Evolutionary conservation across 192 early-diverging fungal species (phyloP).

Genomic region (Coemansia aciculifera): DNA sequence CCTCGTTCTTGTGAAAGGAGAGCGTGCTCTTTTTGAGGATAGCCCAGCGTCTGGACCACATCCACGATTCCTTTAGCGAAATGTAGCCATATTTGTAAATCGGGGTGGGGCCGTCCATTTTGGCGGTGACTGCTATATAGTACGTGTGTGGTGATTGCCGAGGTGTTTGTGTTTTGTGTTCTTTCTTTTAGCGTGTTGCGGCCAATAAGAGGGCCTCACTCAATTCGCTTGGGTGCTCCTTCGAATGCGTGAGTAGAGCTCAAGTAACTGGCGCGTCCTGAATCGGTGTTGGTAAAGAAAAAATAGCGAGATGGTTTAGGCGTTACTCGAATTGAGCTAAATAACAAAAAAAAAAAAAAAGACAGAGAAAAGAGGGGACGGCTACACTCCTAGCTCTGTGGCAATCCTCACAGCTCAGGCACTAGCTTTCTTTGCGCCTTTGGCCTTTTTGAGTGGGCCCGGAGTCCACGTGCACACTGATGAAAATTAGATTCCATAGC

Average conservation of each 20-base stretch:
- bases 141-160: background rate
- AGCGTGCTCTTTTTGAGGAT: slow-evolving; percentile 86
- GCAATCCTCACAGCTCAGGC: slow-evolving; percentile 9
- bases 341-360: slow-evolving; percentile 10
- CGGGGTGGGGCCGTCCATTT: slow-evolving; percentile 41
- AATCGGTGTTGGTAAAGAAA: slow-evolving; percentile 4
- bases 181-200: slow-evolving; percentile 10
- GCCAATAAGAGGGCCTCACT: background rate
- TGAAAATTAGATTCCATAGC: background rate
- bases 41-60: slow-evolving; percentile 95
- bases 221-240: background rate
- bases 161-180: slow-evolving; percentile 6
- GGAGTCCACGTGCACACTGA: slow-evolving; percentile 6
- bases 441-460: slow-evolving; percentile 1
- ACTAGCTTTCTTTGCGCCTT: background rate
- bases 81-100: slow-evolving; percentile 50
- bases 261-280: background rate
- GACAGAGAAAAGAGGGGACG: background rate
- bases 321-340: background rate
- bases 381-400: background rate
- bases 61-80: slow-evolving; percentile 82
- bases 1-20: slow-evolving; percentile 93
- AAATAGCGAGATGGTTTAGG: slow-evolving; percentile 10
- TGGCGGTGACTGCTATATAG: slow-evolving; percentile 7
- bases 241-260: background rate